phyloP scores from a whole-genome alignment of 2,329 filamentous ascomycete species.

The Alternaria incomplexa region DNA sequence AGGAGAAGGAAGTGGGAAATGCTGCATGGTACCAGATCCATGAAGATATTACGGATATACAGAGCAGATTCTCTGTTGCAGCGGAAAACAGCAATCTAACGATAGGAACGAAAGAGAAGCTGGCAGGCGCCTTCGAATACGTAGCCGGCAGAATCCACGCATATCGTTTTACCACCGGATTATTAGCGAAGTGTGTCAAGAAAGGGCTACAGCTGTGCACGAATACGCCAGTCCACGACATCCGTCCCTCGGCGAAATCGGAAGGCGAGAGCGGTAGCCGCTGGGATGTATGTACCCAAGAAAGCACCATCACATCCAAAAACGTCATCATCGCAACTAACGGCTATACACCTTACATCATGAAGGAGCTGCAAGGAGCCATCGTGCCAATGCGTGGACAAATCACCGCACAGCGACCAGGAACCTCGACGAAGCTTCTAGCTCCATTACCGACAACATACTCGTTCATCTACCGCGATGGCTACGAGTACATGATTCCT shows the following conservation, averaged over 20 bases:
- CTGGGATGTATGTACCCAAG: constrained; percentile 30
- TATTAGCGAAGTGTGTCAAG: constrained; percentile 34
- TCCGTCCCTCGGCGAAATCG: constrained; percentile 9
- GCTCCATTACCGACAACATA: constrained; percentile 59
- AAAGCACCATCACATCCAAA: constrained; percentile 20
- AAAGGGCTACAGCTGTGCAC: constrained; percentile 37
- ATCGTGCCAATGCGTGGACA: constrained; percentile 52
- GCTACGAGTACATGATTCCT: constrained; percentile 72
- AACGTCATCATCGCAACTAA: constrained; percentile 44
- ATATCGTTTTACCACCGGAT: constrained; percentile 38
- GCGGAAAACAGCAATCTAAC: constrained; percentile 25
- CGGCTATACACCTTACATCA: constrained; percentile 42
- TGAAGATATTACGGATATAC: constrained; percentile 12
- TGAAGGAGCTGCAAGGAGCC: constrained; percentile 44
- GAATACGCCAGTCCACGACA: constrained; percentile 34
- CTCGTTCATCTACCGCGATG: constrained; percentile 65
- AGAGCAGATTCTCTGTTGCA: constrained; percentile 26
- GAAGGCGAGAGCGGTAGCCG: not conserved
- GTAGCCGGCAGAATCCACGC: constrained; percentile 40
- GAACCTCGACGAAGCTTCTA: constrained; percentile 46
- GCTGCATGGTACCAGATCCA: constrained; percentile 41
- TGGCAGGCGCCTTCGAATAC: constrained; percentile 42
- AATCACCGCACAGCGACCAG: constrained; percentile 47
- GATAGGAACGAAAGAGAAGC: constrained; percentile 19
- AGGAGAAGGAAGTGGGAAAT: constrained; percentile 29